Evolutionary conservation across 179 eudicot genomes (phyloP).

Genomic region (Actinidia polygama): DNA sequence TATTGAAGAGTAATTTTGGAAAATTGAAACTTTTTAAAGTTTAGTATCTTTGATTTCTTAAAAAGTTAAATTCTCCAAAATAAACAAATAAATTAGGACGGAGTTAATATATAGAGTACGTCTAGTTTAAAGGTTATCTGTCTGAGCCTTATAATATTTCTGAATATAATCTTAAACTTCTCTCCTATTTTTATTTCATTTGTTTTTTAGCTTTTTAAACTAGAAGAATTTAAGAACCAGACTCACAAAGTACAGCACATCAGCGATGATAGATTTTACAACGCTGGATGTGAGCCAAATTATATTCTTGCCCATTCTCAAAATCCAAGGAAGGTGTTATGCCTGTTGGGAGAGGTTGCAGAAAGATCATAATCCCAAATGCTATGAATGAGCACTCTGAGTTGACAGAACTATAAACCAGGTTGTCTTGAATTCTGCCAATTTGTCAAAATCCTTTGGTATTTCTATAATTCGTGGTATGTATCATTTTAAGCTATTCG

Average conservation of each 20-base stretch:
- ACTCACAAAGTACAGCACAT: conserved; percentile 65
- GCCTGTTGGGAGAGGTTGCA: conserved; percentile 90
- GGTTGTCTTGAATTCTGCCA: background rate
- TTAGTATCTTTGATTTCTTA: too few species aligned
- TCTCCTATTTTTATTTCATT: background rate
- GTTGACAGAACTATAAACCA: background rate
- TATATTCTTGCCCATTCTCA: conserved; percentile 74
- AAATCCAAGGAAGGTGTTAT: conserved; percentile 72
- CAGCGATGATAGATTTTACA: conserved; percentile 69
- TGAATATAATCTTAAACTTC: background rate
- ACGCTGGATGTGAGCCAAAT: conserved; percentile 60
- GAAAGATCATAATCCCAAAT: conserved; percentile 61
- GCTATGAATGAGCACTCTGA: conserved; percentile 53
- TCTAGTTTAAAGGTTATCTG: background rate
- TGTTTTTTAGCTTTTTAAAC: conserved; percentile 67
- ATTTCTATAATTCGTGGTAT: background rate
- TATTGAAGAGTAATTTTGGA: too few species aligned
- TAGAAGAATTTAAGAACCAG: conserved; percentile 72
- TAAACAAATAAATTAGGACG: too few species aligned
- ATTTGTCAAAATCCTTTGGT: background rate
- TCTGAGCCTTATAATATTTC: background rate
- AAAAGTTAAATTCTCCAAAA: too few species aligned
- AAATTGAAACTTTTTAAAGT: too few species aligned
- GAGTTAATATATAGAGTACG: too few species aligned
- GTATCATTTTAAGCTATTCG: too few species aligned